phyloP scores from a whole-genome alignment of 2,329 filamentous ascomycete species.

The Claviceps digitariae region DNA sequence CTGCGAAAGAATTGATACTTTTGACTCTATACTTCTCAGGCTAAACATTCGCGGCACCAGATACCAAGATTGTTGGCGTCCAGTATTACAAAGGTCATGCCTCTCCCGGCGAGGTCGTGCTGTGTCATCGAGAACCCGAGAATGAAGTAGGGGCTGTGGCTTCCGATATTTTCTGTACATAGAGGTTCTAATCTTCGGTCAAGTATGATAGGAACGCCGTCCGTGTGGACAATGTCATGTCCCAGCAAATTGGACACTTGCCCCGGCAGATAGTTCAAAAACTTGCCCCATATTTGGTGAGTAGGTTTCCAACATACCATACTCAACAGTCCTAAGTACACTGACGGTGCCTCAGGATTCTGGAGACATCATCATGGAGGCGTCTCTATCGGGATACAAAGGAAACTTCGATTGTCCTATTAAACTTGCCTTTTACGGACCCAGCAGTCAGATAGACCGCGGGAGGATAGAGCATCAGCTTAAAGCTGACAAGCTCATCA shows the following conservation, averaged over 20 bases:
- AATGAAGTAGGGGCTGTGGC: constrained; percentile 34
- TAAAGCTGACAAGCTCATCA: constrained; percentile 50
- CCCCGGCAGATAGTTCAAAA: constrained; percentile 54
- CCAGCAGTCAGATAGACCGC: constrained; percentile 38
- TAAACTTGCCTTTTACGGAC: constrained; percentile 54
- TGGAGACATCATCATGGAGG: constrained; percentile 52
- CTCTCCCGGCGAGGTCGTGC: constrained; percentile 47
- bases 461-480: constrained; percentile 45
- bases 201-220: constrained; percentile 64
- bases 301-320: constrained; percentile 7
- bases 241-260: constrained; percentile 66
- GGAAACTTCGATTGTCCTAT: constrained; percentile 60
- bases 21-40: background rate
- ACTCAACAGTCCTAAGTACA: background rate
- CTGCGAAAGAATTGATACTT: background rate
- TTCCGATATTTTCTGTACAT: background rate
- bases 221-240: constrained; percentile 62
- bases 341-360: constrained; percentile 29
- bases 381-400: constrained; percentile 52
- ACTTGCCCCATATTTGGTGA: constrained; percentile 57
- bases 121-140: constrained; percentile 48
- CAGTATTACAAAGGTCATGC: constrained; percentile 51
- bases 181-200: background rate
- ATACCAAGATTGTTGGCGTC: constrained; percentile 36
- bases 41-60: constrained; percentile 12